Conservation (phyloP, 2,329 filamentous ascomycete species). For the Sphaerulina musiva region DNA sequence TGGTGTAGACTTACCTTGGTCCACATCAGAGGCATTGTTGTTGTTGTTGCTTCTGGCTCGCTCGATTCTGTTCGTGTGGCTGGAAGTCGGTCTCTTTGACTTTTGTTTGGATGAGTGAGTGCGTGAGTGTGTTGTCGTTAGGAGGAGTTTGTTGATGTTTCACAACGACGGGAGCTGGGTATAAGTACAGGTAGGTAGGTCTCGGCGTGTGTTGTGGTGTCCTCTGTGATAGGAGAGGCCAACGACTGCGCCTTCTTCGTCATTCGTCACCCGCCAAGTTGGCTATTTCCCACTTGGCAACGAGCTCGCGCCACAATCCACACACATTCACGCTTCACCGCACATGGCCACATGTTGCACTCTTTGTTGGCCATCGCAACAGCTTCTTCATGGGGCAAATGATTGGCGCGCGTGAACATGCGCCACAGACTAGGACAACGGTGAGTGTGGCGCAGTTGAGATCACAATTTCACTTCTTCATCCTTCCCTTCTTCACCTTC, state of each 20-base stretch:
- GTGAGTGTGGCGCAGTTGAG: neutral
- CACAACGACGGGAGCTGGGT: neutral
- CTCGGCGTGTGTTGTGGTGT: neutral
- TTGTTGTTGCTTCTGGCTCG: slow-evolving; percentile 9
- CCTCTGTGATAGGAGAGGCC: neutral
- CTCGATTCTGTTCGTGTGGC: neutral
- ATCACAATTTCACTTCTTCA: too few species aligned
- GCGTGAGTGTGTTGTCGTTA: neutral
- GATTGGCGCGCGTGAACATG: neutral
- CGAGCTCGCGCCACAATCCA: neutral
- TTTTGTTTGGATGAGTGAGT: neutral
- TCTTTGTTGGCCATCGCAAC: neutral
- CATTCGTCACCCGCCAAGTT: neutral
- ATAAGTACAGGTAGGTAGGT: neutral
- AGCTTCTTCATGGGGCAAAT: neutral
- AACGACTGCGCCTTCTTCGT: neutral
- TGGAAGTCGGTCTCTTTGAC: neutral
- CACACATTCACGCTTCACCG: neutral
- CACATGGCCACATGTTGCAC: too few species aligned
- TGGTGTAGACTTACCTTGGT: slow-evolving; percentile 32
- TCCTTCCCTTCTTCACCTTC: too few species aligned
- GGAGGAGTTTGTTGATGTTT: neutral
- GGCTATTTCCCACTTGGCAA: neutral
- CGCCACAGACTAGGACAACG: neutral
- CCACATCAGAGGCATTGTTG: slow-evolving; percentile 42